A percentile compares a stretch with the other conserved stretches of the same genome.
These are phyloP conservation scores for Pseudopyricularia javanii DNA, from an alignment of 2,329 filamentous ascomycete species.

Conservation along the genomic window DNA sequence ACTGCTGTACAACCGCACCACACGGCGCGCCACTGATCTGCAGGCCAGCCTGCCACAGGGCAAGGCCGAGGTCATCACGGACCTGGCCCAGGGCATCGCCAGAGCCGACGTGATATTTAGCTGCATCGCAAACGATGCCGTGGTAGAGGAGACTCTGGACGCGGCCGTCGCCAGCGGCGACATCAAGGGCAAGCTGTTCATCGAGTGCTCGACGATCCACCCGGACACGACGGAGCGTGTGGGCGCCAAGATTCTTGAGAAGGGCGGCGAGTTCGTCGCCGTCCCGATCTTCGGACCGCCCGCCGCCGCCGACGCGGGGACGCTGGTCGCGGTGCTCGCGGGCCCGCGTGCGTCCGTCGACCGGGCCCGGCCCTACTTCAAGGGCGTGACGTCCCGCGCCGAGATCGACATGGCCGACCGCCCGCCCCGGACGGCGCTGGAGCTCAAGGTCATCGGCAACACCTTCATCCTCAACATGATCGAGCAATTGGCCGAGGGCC, in stretches of 20 bases:
- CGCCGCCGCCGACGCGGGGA: conserved; percentile 56
- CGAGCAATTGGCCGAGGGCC: conserved; percentile 65
- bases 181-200: conserved; percentile 61
- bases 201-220: conserved; percentile 82
- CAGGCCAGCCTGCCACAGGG: conserved; percentile 44
- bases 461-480: conserved; percentile 77
- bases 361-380: conserved; percentile 57
- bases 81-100: conserved; percentile 53
- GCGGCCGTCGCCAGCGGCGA: conserved; percentile 37
- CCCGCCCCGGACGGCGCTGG: conserved; percentile 54
- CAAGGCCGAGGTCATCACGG: conserved; percentile 51
- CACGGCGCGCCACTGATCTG: conserved; percentile 51
- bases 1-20: conserved; percentile 70
- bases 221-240: conserved; percentile 64
- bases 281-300: conserved; percentile 59
- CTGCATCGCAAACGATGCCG: conserved; percentile 67
- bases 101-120: conserved; percentile 70
- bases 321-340: conserved; percentile 62
- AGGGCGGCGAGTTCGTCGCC: conserved; percentile 64
- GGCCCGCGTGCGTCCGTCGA: conserved; percentile 48
- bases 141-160: conserved; percentile 51
- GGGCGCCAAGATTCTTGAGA: conserved; percentile 40
- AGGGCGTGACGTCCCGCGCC: conserved; percentile 56
- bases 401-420: conserved; percentile 61
- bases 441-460: conserved; percentile 76